Evolutionary conservation across 441 rosid genomes (phyloP).

Genomic region (Jatropha podagrica): DNA sequence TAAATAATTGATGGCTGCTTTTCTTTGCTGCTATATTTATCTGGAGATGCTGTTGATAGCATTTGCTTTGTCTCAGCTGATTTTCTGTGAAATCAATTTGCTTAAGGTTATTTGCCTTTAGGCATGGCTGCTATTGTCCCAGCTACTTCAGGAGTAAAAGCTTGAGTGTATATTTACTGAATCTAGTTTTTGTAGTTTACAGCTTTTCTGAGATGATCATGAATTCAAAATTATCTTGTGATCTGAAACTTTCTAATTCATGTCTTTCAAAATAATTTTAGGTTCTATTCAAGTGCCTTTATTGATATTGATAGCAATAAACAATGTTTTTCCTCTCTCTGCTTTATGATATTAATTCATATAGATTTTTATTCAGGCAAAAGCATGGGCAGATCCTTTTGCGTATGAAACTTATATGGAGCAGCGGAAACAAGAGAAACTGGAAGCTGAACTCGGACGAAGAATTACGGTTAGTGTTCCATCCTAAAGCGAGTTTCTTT

Average conservation of each 20-base stretch:
- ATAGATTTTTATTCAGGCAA: constrained; percentile 47
- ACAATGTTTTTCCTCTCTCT: neutral
- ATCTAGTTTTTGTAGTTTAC: neutral
- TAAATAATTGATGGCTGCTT: neutral
- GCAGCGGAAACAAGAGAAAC: constrained; percentile 59
- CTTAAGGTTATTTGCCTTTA: neutral
- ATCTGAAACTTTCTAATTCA: neutral
- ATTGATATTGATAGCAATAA: neutral
- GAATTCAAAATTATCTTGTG: neutral
- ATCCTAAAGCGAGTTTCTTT: neutral
- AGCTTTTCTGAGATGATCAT: neutral
- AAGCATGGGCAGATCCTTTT: constrained; percentile 62
- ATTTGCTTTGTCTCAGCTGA: neutral
- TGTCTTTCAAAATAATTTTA: neutral
- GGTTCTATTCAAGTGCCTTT: neutral
- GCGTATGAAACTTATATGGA: constrained; percentile 63
- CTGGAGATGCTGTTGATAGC: neutral
- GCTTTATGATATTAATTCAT: neutral
- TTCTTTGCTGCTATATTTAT: neutral
- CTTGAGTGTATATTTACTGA: neutral
- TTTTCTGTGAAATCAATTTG: neutral
- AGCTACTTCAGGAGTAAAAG: neutral
- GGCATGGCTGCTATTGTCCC: neutral
- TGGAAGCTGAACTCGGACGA: constrained; percentile 46
- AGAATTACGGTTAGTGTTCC: constrained; percentile 68